phyloP scores from a whole-genome alignment of 2,329 filamentous ascomycete species.

The Pseudocercospora musae region DNA sequence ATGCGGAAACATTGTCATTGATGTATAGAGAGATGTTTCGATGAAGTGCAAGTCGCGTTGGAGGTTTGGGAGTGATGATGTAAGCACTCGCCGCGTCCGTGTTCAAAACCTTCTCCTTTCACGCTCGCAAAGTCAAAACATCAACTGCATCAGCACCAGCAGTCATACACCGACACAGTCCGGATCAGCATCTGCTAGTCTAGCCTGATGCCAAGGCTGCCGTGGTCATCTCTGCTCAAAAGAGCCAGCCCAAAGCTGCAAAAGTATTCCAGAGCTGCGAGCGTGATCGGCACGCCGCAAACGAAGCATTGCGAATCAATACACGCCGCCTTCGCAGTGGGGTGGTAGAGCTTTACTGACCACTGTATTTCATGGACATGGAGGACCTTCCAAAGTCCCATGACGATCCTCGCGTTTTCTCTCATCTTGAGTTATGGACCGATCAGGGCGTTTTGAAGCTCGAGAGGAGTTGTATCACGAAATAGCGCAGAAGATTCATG shows the following conservation, averaged over 20 bases:
- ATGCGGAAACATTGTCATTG: background rate
- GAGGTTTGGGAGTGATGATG: background rate
- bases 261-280: background rate
- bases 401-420: background rate
- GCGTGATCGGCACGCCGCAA: background rate
- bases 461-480: conserved; percentile 7
- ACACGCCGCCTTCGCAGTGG: background rate
- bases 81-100: background rate
- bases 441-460: background rate
- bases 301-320: background rate
- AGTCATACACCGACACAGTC: background rate
- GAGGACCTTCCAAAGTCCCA: background rate
- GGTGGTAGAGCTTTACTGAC: background rate
- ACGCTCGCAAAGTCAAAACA: background rate
- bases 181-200: background rate
- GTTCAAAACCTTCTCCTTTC: background rate
- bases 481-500: background rate
- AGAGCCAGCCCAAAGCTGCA: background rate
- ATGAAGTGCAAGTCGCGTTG: background rate
- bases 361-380: background rate
- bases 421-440: background rate
- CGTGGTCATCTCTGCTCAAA: background rate
- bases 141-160: background rate
- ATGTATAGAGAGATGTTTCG: background rate
- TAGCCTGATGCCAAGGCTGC: background rate